Base-by-base conservation (phyloP, 2,329 filamentous ascomycete genomes). In the Orbilia javanica region DNA sequence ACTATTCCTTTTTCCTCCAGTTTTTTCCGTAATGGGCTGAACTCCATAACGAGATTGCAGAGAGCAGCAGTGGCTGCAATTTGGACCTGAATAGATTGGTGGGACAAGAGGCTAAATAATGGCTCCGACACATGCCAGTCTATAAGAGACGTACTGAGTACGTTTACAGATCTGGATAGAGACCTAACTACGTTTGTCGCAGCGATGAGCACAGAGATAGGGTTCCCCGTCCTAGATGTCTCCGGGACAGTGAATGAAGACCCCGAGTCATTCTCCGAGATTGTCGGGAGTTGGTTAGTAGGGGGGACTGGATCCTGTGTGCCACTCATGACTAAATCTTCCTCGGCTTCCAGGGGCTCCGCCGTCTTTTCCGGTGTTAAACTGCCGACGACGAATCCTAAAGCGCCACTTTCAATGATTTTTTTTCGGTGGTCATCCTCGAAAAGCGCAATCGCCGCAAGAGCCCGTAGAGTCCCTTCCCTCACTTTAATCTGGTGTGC, bases 1-100 rank as follows among this genome's bases (percentile, higher is more conserved):
- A 97, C 87, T 0, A 96, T 89, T 5, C 93, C 93, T 4, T 88
- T 88, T 60, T 92, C 89, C 5, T 92, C 87, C 36, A 97, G 89
- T 50, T 90, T 87, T 90, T 95, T 80, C 84, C 93, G 91, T 89
- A 97, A 94, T 0, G 96, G 94, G 82, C 94, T 97, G 81, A 96
- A 93, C 79, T 97, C 93, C 55, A 94, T 87, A 4, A 97, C 88
- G 60, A 99, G 85, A 83, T 99, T 99, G 81, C 91, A 93, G 44
- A 96, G 89, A 5, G 92, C 91, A 39, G 92, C 91, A 0, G 93
- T 96, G 4, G 95, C 93, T 60, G 94, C 93, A 82, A 96, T 91
- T 82, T 94, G 92, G 3, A 98, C 90, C 65, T 95, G 90, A 34
- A 93, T 85, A 80, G 96, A 89, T 5, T 88, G 87, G 83, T 96